Conservation (phyloP, 208 protist species). For the Balamuthia mandrillaris region DNA sequence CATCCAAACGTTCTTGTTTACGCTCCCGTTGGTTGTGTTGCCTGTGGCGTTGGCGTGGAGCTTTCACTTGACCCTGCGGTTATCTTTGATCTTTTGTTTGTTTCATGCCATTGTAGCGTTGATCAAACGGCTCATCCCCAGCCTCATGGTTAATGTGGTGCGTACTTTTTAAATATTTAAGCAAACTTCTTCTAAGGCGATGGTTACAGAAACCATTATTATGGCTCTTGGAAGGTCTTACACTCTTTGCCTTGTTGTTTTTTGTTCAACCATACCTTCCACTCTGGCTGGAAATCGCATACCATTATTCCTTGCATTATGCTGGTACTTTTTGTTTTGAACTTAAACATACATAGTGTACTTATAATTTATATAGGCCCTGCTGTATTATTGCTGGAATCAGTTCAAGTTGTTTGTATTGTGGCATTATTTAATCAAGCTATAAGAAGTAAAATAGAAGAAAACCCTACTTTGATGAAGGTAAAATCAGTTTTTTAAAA, state of each 20-base stretch:
- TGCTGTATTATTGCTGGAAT: too few species aligned
- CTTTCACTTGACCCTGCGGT: neutral
- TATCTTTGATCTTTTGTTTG: neutral
- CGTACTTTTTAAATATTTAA: neutral
- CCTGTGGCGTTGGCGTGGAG: neutral
- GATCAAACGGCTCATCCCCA: constrained; percentile 15
- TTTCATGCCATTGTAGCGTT: neutral
- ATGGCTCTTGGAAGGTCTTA: neutral
- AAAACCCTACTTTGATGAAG: too few species aligned
- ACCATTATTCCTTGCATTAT: neutral
- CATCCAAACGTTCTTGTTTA: too few species aligned
- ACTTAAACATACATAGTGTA: too few species aligned
- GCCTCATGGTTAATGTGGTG: constrained; percentile 12
- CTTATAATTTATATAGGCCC: too few species aligned
- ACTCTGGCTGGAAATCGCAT: neutral
- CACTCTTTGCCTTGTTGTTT: neutral
- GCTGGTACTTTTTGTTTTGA: neutral
- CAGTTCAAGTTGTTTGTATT: too few species aligned
- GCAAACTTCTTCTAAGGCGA: neutral
- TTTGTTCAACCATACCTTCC: constrained; percentile 29
- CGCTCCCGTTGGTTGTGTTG: neutral
- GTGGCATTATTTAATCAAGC: too few species aligned
- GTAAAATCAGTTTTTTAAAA: too few species aligned
- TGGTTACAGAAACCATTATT: neutral
- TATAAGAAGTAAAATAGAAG: too few species aligned